Base-by-base conservation (phyloP, 2,329 filamentous ascomycete genomes). In the Graphiopsis chlorocephala region DNA sequence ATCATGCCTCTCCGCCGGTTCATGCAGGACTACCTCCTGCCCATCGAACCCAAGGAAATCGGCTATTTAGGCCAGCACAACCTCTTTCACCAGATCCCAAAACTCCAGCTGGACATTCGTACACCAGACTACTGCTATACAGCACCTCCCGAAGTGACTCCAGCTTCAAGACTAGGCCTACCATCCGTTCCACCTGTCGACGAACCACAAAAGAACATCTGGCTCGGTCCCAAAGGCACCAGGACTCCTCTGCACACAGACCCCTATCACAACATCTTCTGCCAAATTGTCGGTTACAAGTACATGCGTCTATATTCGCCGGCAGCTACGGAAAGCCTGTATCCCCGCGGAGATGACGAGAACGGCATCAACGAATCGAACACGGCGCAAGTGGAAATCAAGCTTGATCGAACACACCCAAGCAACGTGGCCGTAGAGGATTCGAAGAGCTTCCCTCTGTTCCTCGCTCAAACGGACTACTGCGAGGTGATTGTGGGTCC, bases 211-310 rank as follows among this genome's bases (percentile, higher is more conserved):
- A 82, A 96, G 20, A 96, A 98, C 77, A 93, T 92, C 8, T 99
- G 95, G 95, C 90, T 98, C 68, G 95, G 95, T 0, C 95, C 95
- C 0, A 82, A 88, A 0, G 88, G 88, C 58, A 98, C 95, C 0
- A 93, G 97, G 68, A 97, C 93, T 0, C 95, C 95, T 1, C 82
- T 98, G 0, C 95, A 99, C 76, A 96, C 92, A 1, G 95, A 98
- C 73, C 92, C 91, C 1, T 96, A 97, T 76, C 92, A 97, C 74
- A 98, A 98, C 73, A 86, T 98, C 56, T 85, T 98, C 4, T 89
- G 89, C 26, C 95, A 98, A 76, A 90, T 96, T 0, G 91, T 96
- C 0, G 95, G 95, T 0, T 83, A 86, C 64, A 99, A 99, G 78
- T 98, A 98, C 76, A 81, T 98, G n/a, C 85, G 95, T 1, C 82